These are phyloP conservation scores for Aspergillus egyptiacus DNA, from an alignment of 495 filamentous ascomycete species.

Conservation along the genomic window DNA sequence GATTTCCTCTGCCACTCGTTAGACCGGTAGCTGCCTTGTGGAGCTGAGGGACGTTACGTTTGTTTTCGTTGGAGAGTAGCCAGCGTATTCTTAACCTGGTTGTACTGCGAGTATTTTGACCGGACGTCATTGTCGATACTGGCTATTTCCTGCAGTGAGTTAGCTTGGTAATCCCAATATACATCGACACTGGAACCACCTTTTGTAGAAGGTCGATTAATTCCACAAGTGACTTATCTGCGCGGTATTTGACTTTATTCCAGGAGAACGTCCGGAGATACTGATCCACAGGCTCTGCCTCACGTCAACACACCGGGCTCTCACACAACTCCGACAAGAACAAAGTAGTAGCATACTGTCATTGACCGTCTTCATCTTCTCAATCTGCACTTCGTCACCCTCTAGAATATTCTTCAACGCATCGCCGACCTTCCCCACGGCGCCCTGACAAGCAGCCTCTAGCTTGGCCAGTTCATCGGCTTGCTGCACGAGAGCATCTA, in stretches of 20 bases:
- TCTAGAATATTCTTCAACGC: slow-evolving; percentile 73
- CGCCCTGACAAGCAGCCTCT: slow-evolving; percentile 66
- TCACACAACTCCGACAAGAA: neutral
- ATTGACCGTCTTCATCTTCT: slow-evolving; percentile 88
- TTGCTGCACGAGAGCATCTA: slow-evolving; percentile 94
- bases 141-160: slow-evolving; percentile 58
- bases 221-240: slow-evolving; percentile 80
- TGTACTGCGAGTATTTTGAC: slow-evolving; percentile 87
- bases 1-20: slow-evolving; percentile 67
- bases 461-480: slow-evolving; percentile 93
- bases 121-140: slow-evolving; percentile 94
- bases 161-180: neutral
- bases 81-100: slow-evolving; percentile 75
- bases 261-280: slow-evolving; percentile 85
- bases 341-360: slow-evolving; percentile 63
- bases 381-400: slow-evolving; percentile 73
- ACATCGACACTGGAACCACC: slow-evolving; percentile 37
- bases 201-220: slow-evolving; percentile 82
- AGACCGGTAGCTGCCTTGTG: slow-evolving; percentile 4
- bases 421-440: slow-evolving; percentile 84
- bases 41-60: slow-evolving; percentile 49
- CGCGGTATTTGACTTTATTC: slow-evolving; percentile 96
- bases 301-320: slow-evolving; percentile 13
- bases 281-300: slow-evolving; percentile 80
- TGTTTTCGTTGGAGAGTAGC: slow-evolving; percentile 76